These are phyloP conservation scores for Tuber indicum DNA, from an alignment of 495 filamentous ascomycete species.

Conservation along the genomic window DNA sequence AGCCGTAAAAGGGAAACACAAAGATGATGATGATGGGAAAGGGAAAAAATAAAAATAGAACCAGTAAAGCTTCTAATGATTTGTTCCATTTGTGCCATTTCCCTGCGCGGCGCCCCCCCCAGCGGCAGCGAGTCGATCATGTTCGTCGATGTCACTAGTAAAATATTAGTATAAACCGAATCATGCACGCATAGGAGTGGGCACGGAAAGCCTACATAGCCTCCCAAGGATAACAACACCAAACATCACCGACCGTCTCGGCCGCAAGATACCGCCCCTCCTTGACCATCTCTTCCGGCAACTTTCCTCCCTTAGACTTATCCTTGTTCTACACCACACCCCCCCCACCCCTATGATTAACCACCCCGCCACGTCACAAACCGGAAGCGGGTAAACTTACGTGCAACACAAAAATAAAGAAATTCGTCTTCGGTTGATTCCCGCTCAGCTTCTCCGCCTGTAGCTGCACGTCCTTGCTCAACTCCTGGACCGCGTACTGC, in stretches of 20 bases:
- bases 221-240: slow-evolving; percentile 99
- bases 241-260: slow-evolving; percentile 79
- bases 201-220: slow-evolving; percentile 55
- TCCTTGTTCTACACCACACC: slow-evolving; percentile 69
- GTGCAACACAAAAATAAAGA: slow-evolving; percentile 91
- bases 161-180: slow-evolving; percentile 24
- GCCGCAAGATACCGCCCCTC: slow-evolving; percentile 76
- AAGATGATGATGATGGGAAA: background rate
- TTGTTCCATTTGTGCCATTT: background rate
- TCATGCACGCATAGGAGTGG: background rate
- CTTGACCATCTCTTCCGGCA: slow-evolving; percentile 74
- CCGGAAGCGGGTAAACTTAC: slow-evolving; percentile 51
- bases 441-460: slow-evolving; percentile 65
- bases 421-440: slow-evolving; percentile 68
- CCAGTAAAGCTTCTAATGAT: background rate
- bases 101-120: slow-evolving; percentile 12
- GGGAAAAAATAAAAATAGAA: slow-evolving; percentile 4
- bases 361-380: background rate
- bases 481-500: slow-evolving; percentile 91
- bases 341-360: slow-evolving; percentile 7
- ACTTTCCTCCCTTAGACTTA: slow-evolving; percentile 82
- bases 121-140: slow-evolving; percentile 60
- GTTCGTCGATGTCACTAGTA: slow-evolving; percentile 81
- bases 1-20: slow-evolving; percentile 2
- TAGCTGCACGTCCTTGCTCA: slow-evolving; percentile 89